Evolutionary conservation across 2,329 filamentous ascomycete species (phyloP).

Genomic region (Diplocarpon mali): DNA sequence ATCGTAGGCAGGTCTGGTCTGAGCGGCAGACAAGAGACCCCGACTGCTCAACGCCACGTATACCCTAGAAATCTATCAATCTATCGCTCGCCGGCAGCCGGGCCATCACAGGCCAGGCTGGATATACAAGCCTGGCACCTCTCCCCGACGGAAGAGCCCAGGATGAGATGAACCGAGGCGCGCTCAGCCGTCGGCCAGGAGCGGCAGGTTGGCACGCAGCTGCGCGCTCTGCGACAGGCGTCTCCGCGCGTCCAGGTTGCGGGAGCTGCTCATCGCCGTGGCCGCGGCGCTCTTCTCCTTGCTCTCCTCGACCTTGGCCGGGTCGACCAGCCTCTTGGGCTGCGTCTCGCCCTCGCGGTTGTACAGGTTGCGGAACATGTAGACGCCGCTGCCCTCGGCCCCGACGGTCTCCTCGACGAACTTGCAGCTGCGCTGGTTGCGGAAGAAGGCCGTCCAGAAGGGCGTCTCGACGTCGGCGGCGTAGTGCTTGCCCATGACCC

Average conservation of each 20-base stretch:
- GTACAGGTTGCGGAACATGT: constrained; percentile 26
- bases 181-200: constrained; percentile 18
- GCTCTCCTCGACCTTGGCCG: constrained; percentile 4
- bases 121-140: neutral
- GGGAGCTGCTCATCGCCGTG: constrained; percentile 20
- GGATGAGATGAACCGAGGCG: neutral
- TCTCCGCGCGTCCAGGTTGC: constrained; percentile 21
- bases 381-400: constrained; percentile 25
- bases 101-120: no score
- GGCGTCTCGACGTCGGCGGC: constrained; percentile 28
- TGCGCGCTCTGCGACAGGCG: constrained; percentile 23
- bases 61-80: no score
- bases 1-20: no score
- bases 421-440: constrained; percentile 25
- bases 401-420: constrained; percentile 28
- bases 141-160: neutral
- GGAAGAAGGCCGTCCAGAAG: constrained; percentile 29
- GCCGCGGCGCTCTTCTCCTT: constrained; percentile 17
- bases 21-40: no score
- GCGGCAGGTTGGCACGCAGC: constrained; percentile 18
- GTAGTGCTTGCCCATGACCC: constrained; percentile 45
- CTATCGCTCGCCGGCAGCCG: no score
- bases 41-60: no score
- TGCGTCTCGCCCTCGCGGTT: constrained; percentile 20
- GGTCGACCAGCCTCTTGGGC: constrained; percentile 12